Percentiles rank a stretch among this genome's conserved stretches.
phyloP scores from a whole-genome alignment of 1,284 basidiomycete species.

The Acaromyces ingoldii region DNA sequence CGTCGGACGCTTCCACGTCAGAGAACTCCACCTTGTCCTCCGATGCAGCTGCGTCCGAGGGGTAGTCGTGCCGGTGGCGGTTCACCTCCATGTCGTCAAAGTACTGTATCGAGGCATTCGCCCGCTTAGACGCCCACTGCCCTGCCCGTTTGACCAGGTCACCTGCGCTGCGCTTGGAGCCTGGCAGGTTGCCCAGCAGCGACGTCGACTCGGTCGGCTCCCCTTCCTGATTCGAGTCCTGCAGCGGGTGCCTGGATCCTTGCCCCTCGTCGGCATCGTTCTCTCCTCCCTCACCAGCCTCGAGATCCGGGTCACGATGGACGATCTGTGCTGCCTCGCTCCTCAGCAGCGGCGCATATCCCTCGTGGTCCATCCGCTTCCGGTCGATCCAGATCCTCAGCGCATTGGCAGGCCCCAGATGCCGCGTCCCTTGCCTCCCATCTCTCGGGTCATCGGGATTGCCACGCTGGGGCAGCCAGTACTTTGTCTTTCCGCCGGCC shows the following conservation, averaged over 20 bases:
- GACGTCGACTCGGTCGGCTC: not conserved
- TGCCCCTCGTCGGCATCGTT: slow-evolving; percentile 19
- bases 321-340: slow-evolving; percentile 65
- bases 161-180: too few species aligned
- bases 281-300: slow-evolving; percentile 45
- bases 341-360: slow-evolving; percentile 70
- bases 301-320: slow-evolving; percentile 57
- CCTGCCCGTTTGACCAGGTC: slow-evolving; percentile 1
- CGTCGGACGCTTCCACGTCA: slow-evolving; percentile 56
- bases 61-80: too few species aligned
- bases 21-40: slow-evolving; percentile 60
- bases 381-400: slow-evolving; percentile 57
- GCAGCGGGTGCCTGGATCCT: not conserved
- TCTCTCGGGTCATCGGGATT: slow-evolving; percentile 18
- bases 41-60: slow-evolving; percentile 47
- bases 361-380: slow-evolving; percentile 58
- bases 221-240: not conserved
- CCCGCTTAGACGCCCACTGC: not conserved
- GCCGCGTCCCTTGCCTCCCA: slow-evolving; percentile 20
- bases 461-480: slow-evolving; percentile 47
- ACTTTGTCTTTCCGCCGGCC: slow-evolving; percentile 67
- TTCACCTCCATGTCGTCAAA: slow-evolving; percentile 9
- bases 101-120: slow-evolving; percentile 16
- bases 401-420: slow-evolving; percentile 53
- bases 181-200: too few species aligned